Evolutionary conservation across 441 rosid genomes (phyloP), one percentile per base, ranked within the genome.

Genomic region (Biscutella laevigata): DNA sequence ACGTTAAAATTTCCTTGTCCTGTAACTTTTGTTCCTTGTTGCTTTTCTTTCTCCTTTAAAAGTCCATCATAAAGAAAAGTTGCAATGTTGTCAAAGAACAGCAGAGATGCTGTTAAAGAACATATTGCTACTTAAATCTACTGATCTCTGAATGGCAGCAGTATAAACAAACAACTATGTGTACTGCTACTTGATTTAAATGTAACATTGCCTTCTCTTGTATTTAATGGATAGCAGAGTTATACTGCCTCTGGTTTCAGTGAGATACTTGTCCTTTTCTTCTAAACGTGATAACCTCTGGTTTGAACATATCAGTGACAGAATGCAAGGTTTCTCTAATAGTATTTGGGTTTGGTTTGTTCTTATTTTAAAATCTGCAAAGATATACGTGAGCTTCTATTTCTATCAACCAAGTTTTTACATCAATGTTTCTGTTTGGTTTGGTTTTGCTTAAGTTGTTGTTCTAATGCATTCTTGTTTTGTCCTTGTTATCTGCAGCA

Each of bases 31-130:
- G n/a, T 85, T 95, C 62, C 87, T 87, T 64, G 89, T 66, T 10
- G 76, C 88, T 60, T 87, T 89, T 66, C 99, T 82, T 76, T n/a
- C n/a, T 89, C 95, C 42, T 89, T 96, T 59, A 72, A 64, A 64
- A 95, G 91, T 11, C 99, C 99, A 73, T 94, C 99, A 72, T 94
- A 94, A 52, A 89, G 97, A 69, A 83, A 56, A 53, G 96, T 95
- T 57, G 72, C 81, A 66, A 94, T 84, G 79, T 97, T 87, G 81
- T 36, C 65, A 57, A 59, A 69, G 21, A 53, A 66, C 48, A 59
- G 37, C n/a, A 71, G 6, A n/a, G 10, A 28, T 21, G 4, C 99
- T 94, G 86, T 53, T 52, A 57, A 30, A 68, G 49, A 52, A 57
- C 14, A 61, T 39, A 43, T 63, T 27, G 49, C 55, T 61, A 50